These are phyloP conservation scores for Alternaria triticimaculans DNA, from an alignment of 2,329 filamentous ascomycete genomes.

Conservation along the genomic window DNA sequence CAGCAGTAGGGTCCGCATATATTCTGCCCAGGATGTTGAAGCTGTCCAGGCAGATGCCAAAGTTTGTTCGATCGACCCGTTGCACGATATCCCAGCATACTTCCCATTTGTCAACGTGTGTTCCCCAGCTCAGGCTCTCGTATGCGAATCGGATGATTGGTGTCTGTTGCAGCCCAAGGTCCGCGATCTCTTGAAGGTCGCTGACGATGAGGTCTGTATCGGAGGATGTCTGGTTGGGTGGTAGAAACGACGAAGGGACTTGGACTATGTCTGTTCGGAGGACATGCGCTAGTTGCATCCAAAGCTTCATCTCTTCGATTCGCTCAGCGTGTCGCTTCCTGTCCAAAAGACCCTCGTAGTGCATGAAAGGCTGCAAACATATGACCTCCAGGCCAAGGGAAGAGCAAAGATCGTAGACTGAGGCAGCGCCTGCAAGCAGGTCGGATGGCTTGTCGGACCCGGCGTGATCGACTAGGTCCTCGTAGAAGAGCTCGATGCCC, in stretches of 20 bases:
- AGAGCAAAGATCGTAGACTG: conserved; percentile 65
- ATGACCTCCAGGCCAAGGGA: conserved; percentile 65
- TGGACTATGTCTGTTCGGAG: conserved; percentile 75
- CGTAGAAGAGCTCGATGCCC: conserved; percentile 79
- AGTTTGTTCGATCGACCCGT: conserved; percentile 71
- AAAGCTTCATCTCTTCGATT: conserved; percentile 69
- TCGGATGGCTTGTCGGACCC: conserved; percentile 52
- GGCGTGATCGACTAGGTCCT: conserved; percentile 73
- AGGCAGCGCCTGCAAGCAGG: conserved; percentile 64
- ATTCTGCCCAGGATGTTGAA: conserved; percentile 78
- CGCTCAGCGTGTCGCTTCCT: conserved; percentile 63
- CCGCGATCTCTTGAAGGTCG: conserved; percentile 70
- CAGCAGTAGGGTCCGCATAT: conserved; percentile 70
- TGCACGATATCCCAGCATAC: conserved; percentile 71
- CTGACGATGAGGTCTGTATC: conserved; percentile 64
- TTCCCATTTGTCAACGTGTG: conserved; percentile 74
- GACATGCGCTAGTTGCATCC: conserved; percentile 70
- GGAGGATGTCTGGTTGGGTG: conserved; percentile 57
- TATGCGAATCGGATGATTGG: conserved; percentile 73
- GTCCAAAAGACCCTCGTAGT: conserved; percentile 77
- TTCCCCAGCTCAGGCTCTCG: conserved; percentile 77
- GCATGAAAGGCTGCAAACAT: conserved; percentile 77
- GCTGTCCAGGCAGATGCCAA: conserved; percentile 78
- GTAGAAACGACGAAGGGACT: conserved; percentile 75
- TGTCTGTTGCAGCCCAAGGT: conserved; percentile 65